These are phyloP conservation scores for Oxytropis ochrocephala DNA, from an alignment of 306 rosid genomes.

Conservation along the genomic window DNA sequence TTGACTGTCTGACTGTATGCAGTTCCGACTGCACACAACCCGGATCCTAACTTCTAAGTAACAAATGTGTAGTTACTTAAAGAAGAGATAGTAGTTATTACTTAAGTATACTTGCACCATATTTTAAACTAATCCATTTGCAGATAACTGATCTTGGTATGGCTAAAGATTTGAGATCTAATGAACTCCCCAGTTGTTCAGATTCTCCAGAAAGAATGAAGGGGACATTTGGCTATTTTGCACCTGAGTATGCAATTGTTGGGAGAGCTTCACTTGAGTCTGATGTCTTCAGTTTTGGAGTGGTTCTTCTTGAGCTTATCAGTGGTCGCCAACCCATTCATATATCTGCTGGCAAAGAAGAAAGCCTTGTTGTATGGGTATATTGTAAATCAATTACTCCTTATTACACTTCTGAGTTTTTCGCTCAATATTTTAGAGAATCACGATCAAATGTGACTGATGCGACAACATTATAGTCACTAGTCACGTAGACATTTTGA, in stretches of 20 bases:
- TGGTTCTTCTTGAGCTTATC: slow-evolving; percentile 95
- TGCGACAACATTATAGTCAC: too few relatives aligned
- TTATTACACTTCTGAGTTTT: neutral
- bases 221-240: slow-evolving; percentile 99
- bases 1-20: too few relatives aligned
- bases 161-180: slow-evolving; percentile 73
- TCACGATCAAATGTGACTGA: too few relatives aligned
- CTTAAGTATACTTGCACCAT: neutral
- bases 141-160: slow-evolving; percentile 98
- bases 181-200: slow-evolving; percentile 67
- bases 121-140: slow-evolving; percentile 9
- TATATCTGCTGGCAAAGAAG: slow-evolving; percentile 65
- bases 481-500: neutral
- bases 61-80: neutral
- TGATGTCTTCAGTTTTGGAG: slow-evolving; percentile 94
- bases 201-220: slow-evolving; percentile 90
- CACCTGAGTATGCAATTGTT: slow-evolving; percentile 90
- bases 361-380: slow-evolving; percentile 99
- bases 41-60: too few relatives aligned
- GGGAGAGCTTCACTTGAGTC: slow-evolving; percentile 91
- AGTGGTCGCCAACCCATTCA: slow-evolving; percentile 83
- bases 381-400: slow-evolving; percentile 1
- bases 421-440: neutral
- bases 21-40: too few relatives aligned
- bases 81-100: neutral